Percentiles rank a stretch among this genome's conserved stretches.
phyloP scores from a whole-genome alignment of 1,284 basidiomycete genomes.

The Malassezia cuniculi region DNA sequence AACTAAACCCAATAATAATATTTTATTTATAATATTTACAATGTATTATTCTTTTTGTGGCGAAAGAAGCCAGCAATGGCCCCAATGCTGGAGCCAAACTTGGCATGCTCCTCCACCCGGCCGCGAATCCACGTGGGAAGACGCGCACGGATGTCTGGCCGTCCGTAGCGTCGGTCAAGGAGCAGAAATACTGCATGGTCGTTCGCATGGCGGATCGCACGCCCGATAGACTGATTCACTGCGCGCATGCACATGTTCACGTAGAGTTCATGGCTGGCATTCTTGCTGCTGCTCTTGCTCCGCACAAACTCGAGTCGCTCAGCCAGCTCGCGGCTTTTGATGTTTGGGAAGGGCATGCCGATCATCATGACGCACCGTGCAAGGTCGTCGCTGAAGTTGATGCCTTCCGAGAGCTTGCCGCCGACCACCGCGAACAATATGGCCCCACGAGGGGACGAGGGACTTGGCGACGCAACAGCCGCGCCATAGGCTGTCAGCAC shows the following conservation, averaged over 20 bases:
- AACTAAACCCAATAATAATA: slow-evolving; percentile 1
- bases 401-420: slow-evolving; percentile 88
- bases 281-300: neutral
- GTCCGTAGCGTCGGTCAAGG: slow-evolving; percentile 31
- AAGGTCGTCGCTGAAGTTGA: slow-evolving; percentile 76
- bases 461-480: slow-evolving; percentile 49
- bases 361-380: slow-evolving; percentile 73
- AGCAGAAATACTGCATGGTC: slow-evolving; percentile 40
- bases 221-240: slow-evolving; percentile 84
- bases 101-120: slow-evolving; percentile 54
- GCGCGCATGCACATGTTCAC: slow-evolving; percentile 65
- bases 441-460: slow-evolving; percentile 22
- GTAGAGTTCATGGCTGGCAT: slow-evolving; percentile 30
- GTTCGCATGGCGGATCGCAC: slow-evolving; percentile 39
- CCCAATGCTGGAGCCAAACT: slow-evolving; percentile 63
- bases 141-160: slow-evolving; percentile 24
- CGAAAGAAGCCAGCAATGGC: slow-evolving; percentile 48
- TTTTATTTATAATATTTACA: neutral
- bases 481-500: slow-evolving; percentile 64
- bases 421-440: slow-evolving; percentile 72
- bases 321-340: slow-evolving; percentile 72
- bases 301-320: slow-evolving; percentile 60
- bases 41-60: neutral
- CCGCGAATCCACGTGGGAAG: slow-evolving; percentile 55
- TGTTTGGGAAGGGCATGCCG: slow-evolving; percentile 85